Conservation (phyloP, 148 eudicot species). For the Rhododendron williamsianum region DNA sequence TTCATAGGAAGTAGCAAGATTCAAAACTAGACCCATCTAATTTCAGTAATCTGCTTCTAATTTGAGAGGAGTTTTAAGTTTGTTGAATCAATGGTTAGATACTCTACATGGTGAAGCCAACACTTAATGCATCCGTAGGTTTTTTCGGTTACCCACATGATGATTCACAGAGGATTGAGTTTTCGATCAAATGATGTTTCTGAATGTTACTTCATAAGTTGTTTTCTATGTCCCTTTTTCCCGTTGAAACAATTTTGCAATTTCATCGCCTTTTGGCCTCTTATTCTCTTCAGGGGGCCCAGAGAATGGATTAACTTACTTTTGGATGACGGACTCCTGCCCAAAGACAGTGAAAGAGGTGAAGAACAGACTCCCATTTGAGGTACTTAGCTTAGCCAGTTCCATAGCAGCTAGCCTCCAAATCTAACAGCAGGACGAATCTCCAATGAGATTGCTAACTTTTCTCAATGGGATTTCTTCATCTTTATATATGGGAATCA, state of each 20-base stretch:
- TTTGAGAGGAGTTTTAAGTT: background rate
- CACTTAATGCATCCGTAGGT: background rate
- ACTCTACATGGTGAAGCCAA: background rate
- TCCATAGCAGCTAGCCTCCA: constrained; percentile 82
- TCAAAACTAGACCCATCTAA: background rate
- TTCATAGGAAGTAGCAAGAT: background rate
- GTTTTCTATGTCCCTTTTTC: background rate
- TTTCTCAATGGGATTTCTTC: background rate
- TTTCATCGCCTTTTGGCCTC: background rate
- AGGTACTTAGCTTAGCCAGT: constrained; percentile 81
- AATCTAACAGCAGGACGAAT: constrained; percentile 24
- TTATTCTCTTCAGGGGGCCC: constrained; percentile 46
- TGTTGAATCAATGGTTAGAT: background rate
- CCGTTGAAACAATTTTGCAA: background rate
- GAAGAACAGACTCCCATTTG: constrained; percentile 70
- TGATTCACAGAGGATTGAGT: background rate
- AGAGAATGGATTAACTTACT: constrained; percentile 64
- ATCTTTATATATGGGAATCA: background rate
- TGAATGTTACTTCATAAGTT: background rate
- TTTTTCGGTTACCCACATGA: background rate
- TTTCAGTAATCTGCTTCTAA: background rate
- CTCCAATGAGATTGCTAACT: background rate
- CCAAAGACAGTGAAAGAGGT: constrained; percentile 76
- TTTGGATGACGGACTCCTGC: constrained; percentile 98
- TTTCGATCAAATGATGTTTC: background rate